Conservation (phyloP, 2,329 filamentous ascomycete genomes). For the Alternaria ventricosa region DNA sequence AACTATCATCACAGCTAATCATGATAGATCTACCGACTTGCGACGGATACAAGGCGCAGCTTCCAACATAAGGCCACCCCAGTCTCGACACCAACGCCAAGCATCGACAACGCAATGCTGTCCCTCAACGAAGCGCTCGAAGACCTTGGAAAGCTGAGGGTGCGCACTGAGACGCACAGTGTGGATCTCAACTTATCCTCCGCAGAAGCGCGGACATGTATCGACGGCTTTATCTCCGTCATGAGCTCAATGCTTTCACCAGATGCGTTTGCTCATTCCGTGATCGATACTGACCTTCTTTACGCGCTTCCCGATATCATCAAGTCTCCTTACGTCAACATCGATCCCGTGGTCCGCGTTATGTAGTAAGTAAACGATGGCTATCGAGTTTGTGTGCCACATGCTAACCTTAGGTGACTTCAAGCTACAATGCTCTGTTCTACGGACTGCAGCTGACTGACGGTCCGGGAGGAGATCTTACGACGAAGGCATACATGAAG, state of each 20-base stretch:
- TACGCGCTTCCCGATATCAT: slow-evolving; percentile 31
- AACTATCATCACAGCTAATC: not conserved
- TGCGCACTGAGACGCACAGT: slow-evolving; percentile 21
- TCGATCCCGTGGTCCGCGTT: slow-evolving; percentile 33
- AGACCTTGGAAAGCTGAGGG: slow-evolving; percentile 33
- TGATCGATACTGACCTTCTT: slow-evolving; percentile 25
- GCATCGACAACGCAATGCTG: slow-evolving; percentile 36
- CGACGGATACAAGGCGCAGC: slow-evolving; percentile 29
- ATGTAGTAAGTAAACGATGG: slow-evolving; percentile 20
- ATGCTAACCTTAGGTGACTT: not conserved
- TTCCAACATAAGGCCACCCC: slow-evolving; percentile 33
- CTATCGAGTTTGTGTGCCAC: not conserved
- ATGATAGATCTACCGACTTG: slow-evolving; percentile 37
- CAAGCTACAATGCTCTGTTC: slow-evolving; percentile 32
- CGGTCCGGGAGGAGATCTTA: slow-evolving; percentile 18
- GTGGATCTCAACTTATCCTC: slow-evolving; percentile 22
- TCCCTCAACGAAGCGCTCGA: slow-evolving; percentile 35
- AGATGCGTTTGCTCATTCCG: slow-evolving; percentile 16
- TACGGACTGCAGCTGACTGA: slow-evolving; percentile 28
- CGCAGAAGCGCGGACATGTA: slow-evolving; percentile 24
- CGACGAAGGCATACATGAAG: slow-evolving; percentile 35
- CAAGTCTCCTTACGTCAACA: slow-evolving; percentile 33
- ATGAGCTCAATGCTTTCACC: slow-evolving; percentile 25
- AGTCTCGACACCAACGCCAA: slow-evolving; percentile 24
- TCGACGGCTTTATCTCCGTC: slow-evolving; percentile 29